Conservation (phyloP, 2,329 filamentous ascomycete species). For the Paraphaeosphaeria minitans region DNA sequence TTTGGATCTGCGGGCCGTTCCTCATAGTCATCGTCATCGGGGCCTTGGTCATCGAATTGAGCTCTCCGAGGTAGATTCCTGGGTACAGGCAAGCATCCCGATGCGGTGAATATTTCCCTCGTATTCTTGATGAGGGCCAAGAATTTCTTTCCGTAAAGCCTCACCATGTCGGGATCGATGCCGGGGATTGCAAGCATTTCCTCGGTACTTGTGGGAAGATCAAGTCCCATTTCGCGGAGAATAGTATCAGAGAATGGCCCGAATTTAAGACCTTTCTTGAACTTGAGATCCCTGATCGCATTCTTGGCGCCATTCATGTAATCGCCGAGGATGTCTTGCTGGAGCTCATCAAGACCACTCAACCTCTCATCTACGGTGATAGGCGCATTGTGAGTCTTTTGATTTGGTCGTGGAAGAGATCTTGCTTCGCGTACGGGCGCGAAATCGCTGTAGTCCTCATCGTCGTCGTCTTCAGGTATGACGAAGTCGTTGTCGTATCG, state of each 20-base stretch:
- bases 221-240: slow-evolving; percentile 74
- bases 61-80: slow-evolving; percentile 12
- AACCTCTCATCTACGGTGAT: slow-evolving; percentile 64
- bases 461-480: slow-evolving; percentile 43
- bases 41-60: slow-evolving; percentile 27
- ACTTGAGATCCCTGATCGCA: slow-evolving; percentile 66
- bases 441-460: slow-evolving; percentile 54
- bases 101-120: slow-evolving; percentile 30
- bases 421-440: slow-evolving; percentile 44
- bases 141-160: slow-evolving; percentile 65
- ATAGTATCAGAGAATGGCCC: slow-evolving; percentile 71
- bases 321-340: slow-evolving; percentile 65
- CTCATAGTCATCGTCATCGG: slow-evolving; percentile 49
- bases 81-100: slow-evolving; percentile 19
- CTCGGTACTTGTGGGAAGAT: slow-evolving; percentile 65
- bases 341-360: slow-evolving; percentile 61
- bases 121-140: slow-evolving; percentile 59
- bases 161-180: slow-evolving; percentile 67
- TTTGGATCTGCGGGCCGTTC: slow-evolving; percentile 53
- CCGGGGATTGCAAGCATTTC: slow-evolving; percentile 68
- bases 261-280: slow-evolving; percentile 61
- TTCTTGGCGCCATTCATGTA: slow-evolving; percentile 69
- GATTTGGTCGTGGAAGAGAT: slow-evolving; percentile 42
- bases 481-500: slow-evolving; percentile 47
- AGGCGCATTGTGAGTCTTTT: slow-evolving; percentile 58